Evolutionary conservation across 2,329 filamentous ascomycete species (phyloP), one percentile per base, ranked within the genome.

Genomic region (Colletotrichum zoysiae): DNA sequence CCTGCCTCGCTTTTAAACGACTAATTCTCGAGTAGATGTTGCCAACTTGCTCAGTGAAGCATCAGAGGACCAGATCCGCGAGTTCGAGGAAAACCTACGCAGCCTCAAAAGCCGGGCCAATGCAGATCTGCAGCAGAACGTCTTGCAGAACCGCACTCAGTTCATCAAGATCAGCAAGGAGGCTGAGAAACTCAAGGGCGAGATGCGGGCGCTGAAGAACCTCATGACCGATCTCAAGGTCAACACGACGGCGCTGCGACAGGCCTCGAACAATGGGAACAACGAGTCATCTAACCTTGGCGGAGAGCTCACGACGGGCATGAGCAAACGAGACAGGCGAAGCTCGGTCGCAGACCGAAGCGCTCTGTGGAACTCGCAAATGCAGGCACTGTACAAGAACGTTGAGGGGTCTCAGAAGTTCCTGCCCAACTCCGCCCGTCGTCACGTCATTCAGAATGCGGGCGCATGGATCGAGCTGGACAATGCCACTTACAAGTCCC

Each of bases 151-250:
- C 82, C 91, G 96, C 60, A 97, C 94, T 0, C 96, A 98, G 78
- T 99, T 99, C 79, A 98, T 99, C 86, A 97, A 97, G 82, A 98
- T 99, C 81, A 98, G 95, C 80, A 98, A 98, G 82, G 96, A 99
- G 84, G 96, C 97, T 2, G 96, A 99, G 82, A 98, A 97, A 84
- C 89, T 99, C 70, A 98, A 98, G 83, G 90, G 90, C 67, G 96
- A 99, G 81, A 98, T 99, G 96, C 90, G 94, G 64, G 93, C 93
- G 8, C 88, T 99, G 42, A 90, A 93, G 56, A 94, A 94, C 75
- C 87, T 98, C 64, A 98, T 99, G 92, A 91, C 94, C 2, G 96
- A 99, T 75, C 87, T 99, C 68, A 98, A 94, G 77, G 87, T 90
- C 9, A 94, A 95, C 72, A 92, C 91, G 1, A 91, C 87, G 23